Base-by-base conservation (phyloP, 805 yeast species). In the Starmerella asiatica region DNA sequence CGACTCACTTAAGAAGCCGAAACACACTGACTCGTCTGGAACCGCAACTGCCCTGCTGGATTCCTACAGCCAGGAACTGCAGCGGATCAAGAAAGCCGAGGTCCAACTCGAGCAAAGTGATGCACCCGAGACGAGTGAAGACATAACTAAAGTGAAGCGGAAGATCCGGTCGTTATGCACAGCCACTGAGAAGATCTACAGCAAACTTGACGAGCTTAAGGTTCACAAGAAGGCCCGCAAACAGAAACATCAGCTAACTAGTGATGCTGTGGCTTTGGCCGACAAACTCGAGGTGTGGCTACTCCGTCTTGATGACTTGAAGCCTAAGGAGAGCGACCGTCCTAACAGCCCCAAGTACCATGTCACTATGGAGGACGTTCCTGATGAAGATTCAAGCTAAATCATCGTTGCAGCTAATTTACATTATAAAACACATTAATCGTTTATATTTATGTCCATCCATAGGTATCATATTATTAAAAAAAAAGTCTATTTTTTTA, bases 211-310 rank as follows among this genome's bases (percentile, higher is more conserved):
- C 32, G 41, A 37, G 23, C 33, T 47, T 12, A 33, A 37, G 37
- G 44, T 38, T 3, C 37, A 36, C 18, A 41, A 42, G 33, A 36
- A 32, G 17, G 34, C 27, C 19, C 50, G 50, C 23, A 39, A 34
- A 31, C 16, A 9, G 15, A 47, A 47, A 44, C 50, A 47, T 15
- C 29, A 37, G 21, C 38, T 47, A 34, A 47, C 48, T 12, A 31
- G 42, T 4, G 40, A 37, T 2, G 32, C 50, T 3, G 50, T 47
- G 5, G 42, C 45, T 9, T 36, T 47, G 14, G 50, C 50, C 7
- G 50, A 47, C 18, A 40, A 40, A 33, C 24, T 24, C 5, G 35
- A 31, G 26, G 18, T 30, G 8, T 18, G 15, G n/a, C 30, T 15
- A 5, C 15, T 34, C 7, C 29, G 30, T 15, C 21, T 23, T 14